Conservation (phyloP, 192 early-diverging fungal species). For the Linnemannia exigua region DNA sequence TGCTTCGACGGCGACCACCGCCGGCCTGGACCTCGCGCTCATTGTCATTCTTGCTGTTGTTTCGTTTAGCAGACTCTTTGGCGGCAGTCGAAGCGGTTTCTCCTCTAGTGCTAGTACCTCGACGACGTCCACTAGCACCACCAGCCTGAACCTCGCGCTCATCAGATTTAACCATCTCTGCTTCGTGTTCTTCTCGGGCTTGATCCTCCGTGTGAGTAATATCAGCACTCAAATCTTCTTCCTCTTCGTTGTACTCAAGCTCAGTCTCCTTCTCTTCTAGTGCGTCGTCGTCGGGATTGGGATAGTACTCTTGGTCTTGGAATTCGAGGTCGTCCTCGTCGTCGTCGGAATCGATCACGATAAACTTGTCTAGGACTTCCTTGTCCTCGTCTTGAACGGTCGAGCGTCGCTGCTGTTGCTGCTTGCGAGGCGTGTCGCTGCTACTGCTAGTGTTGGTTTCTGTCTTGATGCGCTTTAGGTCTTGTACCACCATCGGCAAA, state of each 20-base stretch:
- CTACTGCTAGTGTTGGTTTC: too few species aligned
- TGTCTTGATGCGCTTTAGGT: background rate
- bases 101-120: background rate
- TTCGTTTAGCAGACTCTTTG: background rate
- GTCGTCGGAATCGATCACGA: background rate
- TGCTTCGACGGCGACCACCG: background rate
- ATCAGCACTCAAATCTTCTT: background rate
- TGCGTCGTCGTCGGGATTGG: background rate
- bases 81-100: background rate
- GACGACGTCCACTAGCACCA: background rate
- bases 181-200: background rate
- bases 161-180: constrained; percentile 7
- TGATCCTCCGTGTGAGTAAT: background rate
- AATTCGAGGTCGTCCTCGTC: background rate
- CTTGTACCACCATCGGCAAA: background rate
- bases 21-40: background rate
- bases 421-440: background rate
- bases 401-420: background rate
- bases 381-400: constrained; percentile 4
- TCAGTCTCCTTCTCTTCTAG: background rate
- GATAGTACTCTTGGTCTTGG: background rate
- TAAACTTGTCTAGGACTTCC: background rate
- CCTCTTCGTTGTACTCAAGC: background rate
- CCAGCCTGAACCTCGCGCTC: background rate
- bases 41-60: background rate